Evolutionary conservation across 108 stramenopile genomes (phyloP), one percentile per base, ranked within the genome.

Genomic region (Bacterosira constricta): DNA sequence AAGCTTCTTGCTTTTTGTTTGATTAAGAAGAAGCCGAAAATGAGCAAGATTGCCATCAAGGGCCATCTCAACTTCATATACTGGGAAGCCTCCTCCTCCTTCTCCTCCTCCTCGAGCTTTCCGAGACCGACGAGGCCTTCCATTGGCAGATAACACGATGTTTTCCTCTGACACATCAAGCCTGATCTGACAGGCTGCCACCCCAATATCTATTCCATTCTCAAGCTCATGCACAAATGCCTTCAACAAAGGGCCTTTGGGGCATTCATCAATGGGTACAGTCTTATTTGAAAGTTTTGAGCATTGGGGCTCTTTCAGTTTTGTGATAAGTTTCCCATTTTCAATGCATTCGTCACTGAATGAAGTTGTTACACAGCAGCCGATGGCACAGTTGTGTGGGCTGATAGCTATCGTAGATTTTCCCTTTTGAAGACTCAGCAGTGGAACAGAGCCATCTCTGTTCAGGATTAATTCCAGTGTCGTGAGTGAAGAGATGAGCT

Each of bases 211-310:
- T 11, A 64, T 60, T n/a, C 42, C 49, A 31, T 54, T 47, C 47
- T 77, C 75, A 57, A 81, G 46, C 41, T 81, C 75, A 49, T 77
- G 70, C 25, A 81, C 75, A 76, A 63, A 36, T 26, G 69, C 20
- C 15, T 56, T 57, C 39, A 57, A 68, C 32, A 63, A 12, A 42
- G 64, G 38, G 10, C 32, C 53, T 54, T 34, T 11, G 6, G 27
- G 46, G 46, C 6, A 29, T 54, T 54, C 13, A 17, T 32, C 4
- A 0, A 15, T 6, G 31, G n/a, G n/a, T n/a, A n/a, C n/a, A n/a
- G n/a, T n/a, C n/a, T n/a, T n/a, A n/a, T n/a, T n/a, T n/a, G n/a
- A n/a, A n/a, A n/a, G n/a, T n/a, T n/a, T n/a, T n/a, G 46, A n/a
- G n/a, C n/a, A n/a, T n/a, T n/a, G n/a, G n/a, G n/a, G n/a, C n/a